A percentile compares a stretch with the other conserved stretches of the same genome.
Evolutionary conservation across 2,329 filamentous ascomycete species (phyloP).

Genomic region (Talaromyces sp.): DNA sequence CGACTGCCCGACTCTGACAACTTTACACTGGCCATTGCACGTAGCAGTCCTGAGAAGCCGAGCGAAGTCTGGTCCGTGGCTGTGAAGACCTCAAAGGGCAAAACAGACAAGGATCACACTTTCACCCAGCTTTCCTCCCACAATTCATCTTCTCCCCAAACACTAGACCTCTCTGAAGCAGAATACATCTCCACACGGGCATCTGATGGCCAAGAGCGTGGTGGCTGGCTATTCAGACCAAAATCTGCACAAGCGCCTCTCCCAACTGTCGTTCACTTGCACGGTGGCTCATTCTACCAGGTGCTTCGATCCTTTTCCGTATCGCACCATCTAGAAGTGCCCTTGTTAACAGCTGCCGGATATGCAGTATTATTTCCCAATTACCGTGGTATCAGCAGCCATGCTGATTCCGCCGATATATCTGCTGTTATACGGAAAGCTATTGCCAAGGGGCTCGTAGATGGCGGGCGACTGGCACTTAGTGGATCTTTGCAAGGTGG

Average conservation of each 20-base stretch:
- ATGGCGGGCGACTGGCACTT: not conserved
- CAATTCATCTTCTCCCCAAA: not conserved
- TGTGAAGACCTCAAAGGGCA: not conserved
- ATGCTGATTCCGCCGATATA: slow-evolving; percentile 1
- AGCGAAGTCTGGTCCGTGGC: not conserved
- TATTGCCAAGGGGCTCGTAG: not conserved
- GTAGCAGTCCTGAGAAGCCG: not conserved
- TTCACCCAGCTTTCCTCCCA: not conserved
- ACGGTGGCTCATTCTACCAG: not conserved
- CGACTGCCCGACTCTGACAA: not conserved
- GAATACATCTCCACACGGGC: not conserved
- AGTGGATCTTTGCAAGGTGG: not conserved
- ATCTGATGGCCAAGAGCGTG: not conserved
- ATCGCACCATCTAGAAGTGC: not conserved
- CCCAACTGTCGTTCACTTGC: not conserved
- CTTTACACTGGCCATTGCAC: not conserved
- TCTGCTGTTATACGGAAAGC: not conserved
- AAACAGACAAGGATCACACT: not conserved
- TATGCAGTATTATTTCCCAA: not conserved
- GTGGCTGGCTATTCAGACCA: not conserved
- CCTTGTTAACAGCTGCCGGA: not conserved
- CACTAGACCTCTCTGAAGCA: not conserved
- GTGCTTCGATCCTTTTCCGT: not conserved
- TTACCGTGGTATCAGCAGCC: not conserved
- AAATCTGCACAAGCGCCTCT: not conserved